These are phyloP conservation scores for Stachybotrys chlorohalonatus DNA, from an alignment of 2,329 filamentous ascomycete genomes.

Conservation along the genomic window DNA sequence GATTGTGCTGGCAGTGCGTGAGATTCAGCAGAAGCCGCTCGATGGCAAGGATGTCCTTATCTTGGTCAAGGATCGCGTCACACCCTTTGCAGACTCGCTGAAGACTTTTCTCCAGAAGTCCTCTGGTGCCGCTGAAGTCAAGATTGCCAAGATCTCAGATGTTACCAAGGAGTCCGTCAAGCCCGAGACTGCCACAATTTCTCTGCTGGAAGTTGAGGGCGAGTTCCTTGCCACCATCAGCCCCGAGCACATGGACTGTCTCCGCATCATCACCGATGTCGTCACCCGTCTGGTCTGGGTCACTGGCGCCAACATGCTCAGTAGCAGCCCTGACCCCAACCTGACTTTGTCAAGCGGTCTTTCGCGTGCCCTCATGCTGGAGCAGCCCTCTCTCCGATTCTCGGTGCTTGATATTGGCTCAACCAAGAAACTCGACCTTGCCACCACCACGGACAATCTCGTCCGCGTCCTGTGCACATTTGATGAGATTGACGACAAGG, in stretches of 20 bases:
- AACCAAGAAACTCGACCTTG: background rate
- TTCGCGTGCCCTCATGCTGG: conserved; percentile 1
- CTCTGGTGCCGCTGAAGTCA: background rate
- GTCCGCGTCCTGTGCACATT: background rate
- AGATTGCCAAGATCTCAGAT: background rate
- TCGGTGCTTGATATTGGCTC: background rate
- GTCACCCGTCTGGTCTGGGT: background rate
- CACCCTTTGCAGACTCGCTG: background rate
- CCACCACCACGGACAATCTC: background rate
- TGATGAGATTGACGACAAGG: conserved; percentile 1
- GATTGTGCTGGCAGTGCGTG: background rate
- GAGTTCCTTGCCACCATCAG: conserved; percentile 3
- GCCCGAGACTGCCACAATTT: background rate
- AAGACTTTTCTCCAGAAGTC: background rate
- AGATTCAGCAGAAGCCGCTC: background rate
- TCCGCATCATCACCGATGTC: background rate
- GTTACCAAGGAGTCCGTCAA: background rate
- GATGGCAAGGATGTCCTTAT: background rate
- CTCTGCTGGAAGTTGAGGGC: conserved; percentile 1
- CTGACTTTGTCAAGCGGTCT: conserved; percentile 2
- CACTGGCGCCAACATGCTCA: background rate
- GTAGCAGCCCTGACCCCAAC: background rate
- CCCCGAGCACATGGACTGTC: conserved; percentile 1
- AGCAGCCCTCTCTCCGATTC: conserved; percentile 2
- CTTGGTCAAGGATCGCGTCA: background rate